Base-by-base conservation (phyloP, 192 early-diverging fungal species). In the Lobosporangium transversale region DNA sequence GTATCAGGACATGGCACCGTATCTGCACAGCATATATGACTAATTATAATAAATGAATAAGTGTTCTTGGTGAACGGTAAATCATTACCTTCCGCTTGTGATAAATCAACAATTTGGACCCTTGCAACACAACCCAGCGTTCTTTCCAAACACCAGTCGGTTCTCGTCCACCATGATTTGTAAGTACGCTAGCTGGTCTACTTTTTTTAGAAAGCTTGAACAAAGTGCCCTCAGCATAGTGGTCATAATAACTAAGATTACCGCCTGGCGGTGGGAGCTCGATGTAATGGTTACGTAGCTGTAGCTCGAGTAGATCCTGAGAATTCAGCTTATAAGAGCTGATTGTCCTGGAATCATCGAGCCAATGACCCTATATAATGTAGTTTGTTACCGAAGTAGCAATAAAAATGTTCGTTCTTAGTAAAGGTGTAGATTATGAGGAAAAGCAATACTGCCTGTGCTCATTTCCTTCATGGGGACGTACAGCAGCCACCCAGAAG, bases 11-110 rank as follows among this genome's bases (percentile, higher is more conserved):
- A n/a, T n/a, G n/a, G n/a, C n/a, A n/a, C n/a, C n/a, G n/a, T n/a
- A n/a, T n/a, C n/a, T n/a, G n/a, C n/a, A n/a, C n/a, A n/a, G n/a
- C n/a, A n/a, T n/a, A n/a, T n/a, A n/a, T n/a, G n/a, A n/a, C n/a
- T n/a, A n/a, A n/a, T n/a, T n/a, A n/a, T n/a, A n/a, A n/a, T n/a
- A n/a, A n/a, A n/a, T n/a, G n/a, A n/a, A n/a, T n/a, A n/a, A n/a
- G n/a, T n/a, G n/a, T n/a, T n/a, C n/a, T n/a, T n/a, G n/a, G n/a
- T n/a, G n/a, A n/a, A n/a, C n/a, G n/a, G n/a, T n/a, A n/a, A n/a
- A n/a, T 52, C 15, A 20, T 35, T 62, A 76, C 73, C 65, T 76
- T 76, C n/a, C 73, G 73, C 47, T 67, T 76, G 59, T 76, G 73
- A 26, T 76, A 76, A 14, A 76, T 62, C 2, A 67, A 53, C 35